These are phyloP conservation scores for Shiraia sp. DNA, from an alignment of 2,329 filamentous ascomycete genomes.

Conservation along the genomic window DNA sequence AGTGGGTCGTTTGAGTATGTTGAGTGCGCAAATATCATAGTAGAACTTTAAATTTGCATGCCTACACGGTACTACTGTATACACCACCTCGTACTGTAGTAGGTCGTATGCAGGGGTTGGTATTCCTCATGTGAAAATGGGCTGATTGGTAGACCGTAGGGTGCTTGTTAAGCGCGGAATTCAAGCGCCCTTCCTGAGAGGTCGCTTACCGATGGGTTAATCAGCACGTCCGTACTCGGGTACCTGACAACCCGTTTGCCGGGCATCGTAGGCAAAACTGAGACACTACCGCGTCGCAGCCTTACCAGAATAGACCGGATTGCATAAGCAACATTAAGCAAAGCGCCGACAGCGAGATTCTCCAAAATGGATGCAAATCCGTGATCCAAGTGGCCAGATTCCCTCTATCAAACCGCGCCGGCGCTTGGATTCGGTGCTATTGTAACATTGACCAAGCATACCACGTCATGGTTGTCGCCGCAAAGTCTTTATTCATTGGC, in stretches of 20 bases:
- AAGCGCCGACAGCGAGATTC: no score
- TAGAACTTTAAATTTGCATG: no score
- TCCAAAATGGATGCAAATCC: not conserved
- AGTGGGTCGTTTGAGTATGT: no score
- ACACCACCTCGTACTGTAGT: no score
- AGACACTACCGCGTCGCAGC: not conserved
- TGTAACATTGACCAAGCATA: conserved; percentile 5
- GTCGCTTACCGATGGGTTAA: not conserved
- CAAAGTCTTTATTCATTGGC: conserved; percentile 26
- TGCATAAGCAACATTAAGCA: no score
- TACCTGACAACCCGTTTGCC: not conserved
- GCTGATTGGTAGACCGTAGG: no score
- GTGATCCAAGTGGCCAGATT: not conserved
- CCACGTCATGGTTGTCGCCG: conserved; percentile 22
- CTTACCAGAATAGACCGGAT: not conserved
- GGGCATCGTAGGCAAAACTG: not conserved
- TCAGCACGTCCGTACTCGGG: not conserved
- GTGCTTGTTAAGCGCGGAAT: not conserved
- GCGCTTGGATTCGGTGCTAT: not conserved
- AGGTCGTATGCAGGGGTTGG: no score
- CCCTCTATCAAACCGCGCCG: conserved; percentile 1
- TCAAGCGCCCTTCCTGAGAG: not conserved
- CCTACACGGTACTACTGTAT: no score
- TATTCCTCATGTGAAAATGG: no score
- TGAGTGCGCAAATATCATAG: no score